A percentile compares a stretch with the other conserved stretches of the same genome.
phyloP scores from a whole-genome alignment of 768 basidiomycete species.

The Pleurotus tuber-regium region DNA sequence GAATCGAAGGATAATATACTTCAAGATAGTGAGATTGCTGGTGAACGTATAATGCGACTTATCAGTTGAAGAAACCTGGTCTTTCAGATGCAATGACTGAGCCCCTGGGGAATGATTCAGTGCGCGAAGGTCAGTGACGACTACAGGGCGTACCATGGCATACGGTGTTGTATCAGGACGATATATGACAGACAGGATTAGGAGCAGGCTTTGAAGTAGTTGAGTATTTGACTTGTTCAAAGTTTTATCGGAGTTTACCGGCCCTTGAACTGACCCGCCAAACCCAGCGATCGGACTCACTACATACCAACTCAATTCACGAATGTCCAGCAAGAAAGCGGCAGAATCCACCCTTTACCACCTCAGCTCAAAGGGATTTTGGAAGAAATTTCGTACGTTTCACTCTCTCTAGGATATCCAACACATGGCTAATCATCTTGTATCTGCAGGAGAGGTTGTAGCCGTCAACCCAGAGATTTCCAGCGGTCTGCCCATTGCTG shows the following conservation, averaged over 20 bases:
- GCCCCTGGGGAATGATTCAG: too few relatives aligned
- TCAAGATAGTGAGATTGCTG: too few relatives aligned
- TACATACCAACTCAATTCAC: constrained; percentile 17
- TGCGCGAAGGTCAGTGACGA: too few relatives aligned
- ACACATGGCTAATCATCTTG: constrained; percentile 6
- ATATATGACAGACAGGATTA: neutral
- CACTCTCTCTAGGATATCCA: neutral
- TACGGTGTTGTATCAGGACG: neutral
- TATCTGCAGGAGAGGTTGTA: constrained; percentile 69
- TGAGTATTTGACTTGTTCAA: too few relatives aligned
- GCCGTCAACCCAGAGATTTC: constrained; percentile 91
- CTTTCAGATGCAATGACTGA: too few relatives aligned
- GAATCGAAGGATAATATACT: too few relatives aligned
- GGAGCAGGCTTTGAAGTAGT: too few relatives aligned
- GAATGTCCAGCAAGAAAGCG: constrained; percentile 74
- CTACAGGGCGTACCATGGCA: too few relatives aligned
- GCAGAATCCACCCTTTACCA: constrained; percentile 92
- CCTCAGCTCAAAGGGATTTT: constrained; percentile 85
- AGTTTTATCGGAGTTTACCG: constrained; percentile 6
- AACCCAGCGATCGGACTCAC: constrained; percentile 9
- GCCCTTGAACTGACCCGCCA: neutral
- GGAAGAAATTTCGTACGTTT: constrained; percentile 90
- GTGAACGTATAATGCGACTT: too few relatives aligned
- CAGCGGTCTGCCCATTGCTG: constrained; percentile 78
- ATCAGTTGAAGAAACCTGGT: too few relatives aligned